Evolutionary conservation across 345 rosid species (phyloP).

Genomic region (Eucalyptus decipiens): DNA sequence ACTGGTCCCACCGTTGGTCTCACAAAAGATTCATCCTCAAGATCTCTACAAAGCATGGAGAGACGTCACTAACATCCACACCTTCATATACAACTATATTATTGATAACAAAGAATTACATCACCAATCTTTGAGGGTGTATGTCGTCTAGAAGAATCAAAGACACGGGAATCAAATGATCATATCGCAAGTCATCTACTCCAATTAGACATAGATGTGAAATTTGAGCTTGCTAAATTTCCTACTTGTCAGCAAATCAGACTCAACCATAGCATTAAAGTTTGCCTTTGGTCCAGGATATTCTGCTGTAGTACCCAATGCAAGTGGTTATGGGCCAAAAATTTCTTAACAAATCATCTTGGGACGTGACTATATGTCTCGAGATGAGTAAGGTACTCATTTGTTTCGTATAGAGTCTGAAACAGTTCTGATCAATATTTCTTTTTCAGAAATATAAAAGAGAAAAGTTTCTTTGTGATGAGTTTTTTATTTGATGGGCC

Average conservation of each 20-base stretch:
- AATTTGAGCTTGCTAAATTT: not conserved
- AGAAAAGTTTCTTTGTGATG: too few species aligned
- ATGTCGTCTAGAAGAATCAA: not conserved
- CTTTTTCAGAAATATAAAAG: too few species aligned
- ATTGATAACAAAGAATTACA: not conserved
- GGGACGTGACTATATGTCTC: not conserved
- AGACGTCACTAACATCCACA: not conserved
- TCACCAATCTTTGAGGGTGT: not conserved
- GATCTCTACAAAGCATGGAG: not conserved
- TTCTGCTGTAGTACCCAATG: not conserved
- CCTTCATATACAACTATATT: too few species aligned
- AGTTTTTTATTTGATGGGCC: too few species aligned
- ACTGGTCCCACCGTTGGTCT: not conserved
- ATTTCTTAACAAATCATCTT: not conserved
- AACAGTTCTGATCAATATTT: too few species aligned
- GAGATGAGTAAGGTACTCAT: not conserved
- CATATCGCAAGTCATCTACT: not conserved
- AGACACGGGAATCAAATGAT: not conserved
- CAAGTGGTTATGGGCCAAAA: not conserved
- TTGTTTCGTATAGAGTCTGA: accelerated
- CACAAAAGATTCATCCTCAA: not conserved
- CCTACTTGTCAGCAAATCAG: not conserved
- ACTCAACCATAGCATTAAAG: not conserved
- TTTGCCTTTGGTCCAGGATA: not conserved
- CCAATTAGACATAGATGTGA: not conserved